phyloP scores from a whole-genome alignment of 768 basidiomycete species.

The Hypholoma sublateritium region DNA sequence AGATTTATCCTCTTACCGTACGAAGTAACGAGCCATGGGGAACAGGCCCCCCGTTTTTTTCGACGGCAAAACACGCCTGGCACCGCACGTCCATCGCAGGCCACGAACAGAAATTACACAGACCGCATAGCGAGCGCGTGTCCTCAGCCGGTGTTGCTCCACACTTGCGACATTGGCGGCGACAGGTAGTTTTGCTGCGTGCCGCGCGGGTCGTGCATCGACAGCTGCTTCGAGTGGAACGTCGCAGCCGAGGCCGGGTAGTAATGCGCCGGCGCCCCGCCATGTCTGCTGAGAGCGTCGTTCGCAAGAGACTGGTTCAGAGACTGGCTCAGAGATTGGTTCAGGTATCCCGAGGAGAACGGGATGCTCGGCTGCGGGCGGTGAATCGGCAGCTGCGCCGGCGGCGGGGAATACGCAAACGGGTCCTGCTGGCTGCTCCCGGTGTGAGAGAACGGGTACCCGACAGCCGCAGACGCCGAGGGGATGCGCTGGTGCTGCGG shows the following conservation, averaged over 20 bases:
- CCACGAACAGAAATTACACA: constrained; percentile 1
- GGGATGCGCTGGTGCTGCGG: constrained; percentile 28
- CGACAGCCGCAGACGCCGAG: constrained; percentile 21
- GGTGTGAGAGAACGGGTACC: constrained; percentile 22
- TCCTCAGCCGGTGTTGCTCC: constrained; percentile 33
- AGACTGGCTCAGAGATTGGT: constrained; percentile 6
- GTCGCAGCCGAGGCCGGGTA: constrained; percentile 9
- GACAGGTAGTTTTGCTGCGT: constrained; percentile 23
- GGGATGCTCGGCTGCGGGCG: constrained; percentile 20
- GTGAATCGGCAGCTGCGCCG: constrained; percentile 23
- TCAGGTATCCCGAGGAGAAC: constrained; percentile 15
- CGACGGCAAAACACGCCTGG: not conserved
- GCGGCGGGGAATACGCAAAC: constrained; percentile 23
- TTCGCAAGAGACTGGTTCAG: not conserved
- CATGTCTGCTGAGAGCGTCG: constrained; percentile 1
- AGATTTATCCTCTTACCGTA: not conserved
- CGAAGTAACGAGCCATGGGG: not conserved
- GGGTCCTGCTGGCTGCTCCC: constrained; percentile 24
- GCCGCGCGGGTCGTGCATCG: constrained; percentile 29
- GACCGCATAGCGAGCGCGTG: not conserved
- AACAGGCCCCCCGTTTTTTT: not conserved
- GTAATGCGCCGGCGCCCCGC: constrained; percentile 12
- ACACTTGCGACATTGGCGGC: constrained; percentile 32
- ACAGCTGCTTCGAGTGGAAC: constrained; percentile 23
- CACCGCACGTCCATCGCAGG: not conserved